A percentile compares a stretch with the other conserved stretches of the same genome.
These are phyloP conservation scores for Tulasnella sp. DNA, from an alignment of 768 basidiomycete genomes.

Conservation along the genomic window DNA sequence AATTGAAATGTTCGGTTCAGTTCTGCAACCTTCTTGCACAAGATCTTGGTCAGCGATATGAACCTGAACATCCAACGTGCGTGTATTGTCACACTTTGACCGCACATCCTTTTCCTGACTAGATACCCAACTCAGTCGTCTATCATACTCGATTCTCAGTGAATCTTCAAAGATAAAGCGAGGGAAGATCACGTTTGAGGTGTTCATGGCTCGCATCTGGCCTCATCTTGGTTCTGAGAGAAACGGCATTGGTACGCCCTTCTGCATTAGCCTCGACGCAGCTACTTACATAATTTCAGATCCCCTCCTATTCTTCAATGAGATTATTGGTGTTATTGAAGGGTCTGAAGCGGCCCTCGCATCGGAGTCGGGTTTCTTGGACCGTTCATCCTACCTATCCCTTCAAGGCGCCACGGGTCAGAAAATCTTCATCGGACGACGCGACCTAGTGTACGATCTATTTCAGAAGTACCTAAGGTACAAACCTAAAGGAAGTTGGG, in stretches of 20 bases:
- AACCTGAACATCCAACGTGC: too few species aligned
- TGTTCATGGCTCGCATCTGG: conserved; percentile 52
- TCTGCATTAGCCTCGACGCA: conserved; percentile 48
- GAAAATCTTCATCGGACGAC: conserved; percentile 39
- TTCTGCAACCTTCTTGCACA: conserved; percentile 25
- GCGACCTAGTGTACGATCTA: conserved; percentile 43
- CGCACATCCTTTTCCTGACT: too few species aligned
- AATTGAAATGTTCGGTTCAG: conserved; percentile 14
- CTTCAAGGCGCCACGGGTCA: conserved; percentile 22
- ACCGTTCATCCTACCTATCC: conserved; percentile 40
- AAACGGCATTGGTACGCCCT: conserved; percentile 38
- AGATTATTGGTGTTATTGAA: conserved; percentile 46
- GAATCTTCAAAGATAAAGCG: not conserved
- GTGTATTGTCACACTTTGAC: too few species aligned
- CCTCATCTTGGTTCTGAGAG: conserved; percentile 43
- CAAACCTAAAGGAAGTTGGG: conserved; percentile 36
- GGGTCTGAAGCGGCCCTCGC: conserved; percentile 50
- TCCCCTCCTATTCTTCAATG: conserved; percentile 5
- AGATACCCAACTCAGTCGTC: too few species aligned
- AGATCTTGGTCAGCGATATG: not conserved
- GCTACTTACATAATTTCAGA: conserved; percentile 34
- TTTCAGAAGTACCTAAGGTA: conserved; percentile 45
- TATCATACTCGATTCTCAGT: not conserved
- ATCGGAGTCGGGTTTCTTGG: conserved; percentile 36
- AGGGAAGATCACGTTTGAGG: conserved; percentile 36